These are phyloP conservation scores for Candida broadrunensis DNA, from an alignment of 805 yeast species.

Conservation along the genomic window DNA sequence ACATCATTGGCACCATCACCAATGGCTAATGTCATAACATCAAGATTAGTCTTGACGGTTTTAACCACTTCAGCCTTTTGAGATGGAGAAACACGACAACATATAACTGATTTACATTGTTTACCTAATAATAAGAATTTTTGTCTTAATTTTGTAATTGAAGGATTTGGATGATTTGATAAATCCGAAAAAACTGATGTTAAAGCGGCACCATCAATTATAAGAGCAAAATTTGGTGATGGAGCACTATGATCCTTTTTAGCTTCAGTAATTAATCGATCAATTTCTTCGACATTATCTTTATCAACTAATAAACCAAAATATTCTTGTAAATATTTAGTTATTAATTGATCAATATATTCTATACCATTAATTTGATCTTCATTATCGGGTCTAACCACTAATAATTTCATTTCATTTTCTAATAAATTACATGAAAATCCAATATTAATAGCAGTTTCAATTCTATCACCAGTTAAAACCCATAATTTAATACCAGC, in stretches of 20 bases:
- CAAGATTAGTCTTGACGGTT: constrained; percentile 59
- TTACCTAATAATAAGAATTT: constrained; percentile 71
- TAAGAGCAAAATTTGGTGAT: constrained; percentile 51
- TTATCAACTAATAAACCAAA: constrained; percentile 35
- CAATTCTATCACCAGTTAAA: constrained; percentile 77
- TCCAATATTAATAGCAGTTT: constrained; percentile 82
- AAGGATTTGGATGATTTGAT: constrained; percentile 3
- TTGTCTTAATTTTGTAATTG: constrained; percentile 19
- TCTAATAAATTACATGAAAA: constrained; percentile 71
- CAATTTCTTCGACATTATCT: constrained; percentile 28
- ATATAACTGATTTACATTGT: constrained; percentile 72
- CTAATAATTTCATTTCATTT: constrained; percentile 65
- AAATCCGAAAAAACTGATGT: constrained; percentile 36
- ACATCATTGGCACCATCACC: constrained; percentile 90
- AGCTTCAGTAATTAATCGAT: constrained; percentile 47
- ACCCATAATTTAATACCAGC: constrained; percentile 86
- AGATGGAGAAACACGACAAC: constrained; percentile 82
- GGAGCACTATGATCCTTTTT: constrained; percentile 66
- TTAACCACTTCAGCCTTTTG: constrained; percentile 76
- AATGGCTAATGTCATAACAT: constrained; percentile 75
- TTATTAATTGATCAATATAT: constrained; percentile 37
- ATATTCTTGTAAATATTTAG: constrained; percentile 45
- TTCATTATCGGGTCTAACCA: constrained; percentile 44
- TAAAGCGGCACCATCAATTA: constrained; percentile 71
- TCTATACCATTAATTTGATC: constrained; percentile 32